These are phyloP conservation scores for Carex sylvatica DNA, from an alignment of 202 grass and related monocot species.

Conservation along the genomic window DNA sequence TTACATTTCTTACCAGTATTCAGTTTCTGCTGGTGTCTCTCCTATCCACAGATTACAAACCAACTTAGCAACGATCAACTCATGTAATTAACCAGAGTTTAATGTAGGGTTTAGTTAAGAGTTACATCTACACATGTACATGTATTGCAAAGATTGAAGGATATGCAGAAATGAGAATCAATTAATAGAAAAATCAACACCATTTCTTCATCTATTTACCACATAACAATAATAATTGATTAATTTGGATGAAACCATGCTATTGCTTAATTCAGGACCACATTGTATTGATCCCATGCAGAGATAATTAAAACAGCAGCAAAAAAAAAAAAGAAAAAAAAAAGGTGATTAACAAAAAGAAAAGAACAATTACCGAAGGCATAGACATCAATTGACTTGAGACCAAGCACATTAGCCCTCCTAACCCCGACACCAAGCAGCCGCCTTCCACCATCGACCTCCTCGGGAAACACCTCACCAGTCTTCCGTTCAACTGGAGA, in stretches of 20 bases:
- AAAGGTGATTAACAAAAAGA: background rate
- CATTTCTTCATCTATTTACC: too few relatives aligned
- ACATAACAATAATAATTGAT: background rate
- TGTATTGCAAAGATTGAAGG: too few relatives aligned
- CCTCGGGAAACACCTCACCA: constrained; percentile 51
- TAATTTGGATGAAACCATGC: background rate
- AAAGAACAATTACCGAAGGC: constrained; percentile 29
- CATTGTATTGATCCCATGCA: background rate
- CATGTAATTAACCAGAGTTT: too few relatives aligned
- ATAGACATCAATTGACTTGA: constrained; percentile 47
- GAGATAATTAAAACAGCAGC: background rate
- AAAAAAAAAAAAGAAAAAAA: background rate
- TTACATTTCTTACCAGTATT: too few relatives aligned
- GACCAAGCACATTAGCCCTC: constrained; percentile 60
- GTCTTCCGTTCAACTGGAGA: constrained; percentile 50
- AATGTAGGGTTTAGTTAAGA: too few relatives aligned
- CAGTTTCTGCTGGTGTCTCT: too few relatives aligned
- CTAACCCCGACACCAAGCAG: constrained; percentile 73
- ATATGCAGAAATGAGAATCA: too few relatives aligned
- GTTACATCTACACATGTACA: too few relatives aligned
- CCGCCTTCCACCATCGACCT: constrained; percentile 37
- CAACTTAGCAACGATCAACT: too few relatives aligned
- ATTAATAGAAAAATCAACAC: too few relatives aligned
- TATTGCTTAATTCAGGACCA: background rate
- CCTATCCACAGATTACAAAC: too few relatives aligned